phyloP scores from a whole-genome alignment of 164 flowering plant genomes.

The Berberis thunbergii region DNA sequence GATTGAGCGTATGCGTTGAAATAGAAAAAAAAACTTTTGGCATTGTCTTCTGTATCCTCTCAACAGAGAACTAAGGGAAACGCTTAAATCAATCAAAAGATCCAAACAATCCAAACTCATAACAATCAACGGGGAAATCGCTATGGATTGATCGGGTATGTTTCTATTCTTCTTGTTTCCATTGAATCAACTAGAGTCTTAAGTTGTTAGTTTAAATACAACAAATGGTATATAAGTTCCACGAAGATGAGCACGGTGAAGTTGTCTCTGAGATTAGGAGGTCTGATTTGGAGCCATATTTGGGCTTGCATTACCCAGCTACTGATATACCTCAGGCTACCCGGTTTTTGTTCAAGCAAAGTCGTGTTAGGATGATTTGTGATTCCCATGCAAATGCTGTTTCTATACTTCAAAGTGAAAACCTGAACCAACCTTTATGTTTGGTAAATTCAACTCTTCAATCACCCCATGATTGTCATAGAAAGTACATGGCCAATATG shows the following conservation, averaged over 20 bases:
- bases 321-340: constrained; percentile 74
- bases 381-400: constrained; percentile 50
- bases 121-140: too few relatives aligned
- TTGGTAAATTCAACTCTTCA: constrained; percentile 56
- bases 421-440: constrained; percentile 35
- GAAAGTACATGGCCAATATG: constrained; percentile 68
- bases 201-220: too few relatives aligned
- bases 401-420: constrained; percentile 37
- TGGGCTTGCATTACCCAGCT: constrained; percentile 71
- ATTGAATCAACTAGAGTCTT: too few relatives aligned
- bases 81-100: too few relatives aligned
- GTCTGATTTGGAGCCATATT: constrained; percentile 60
- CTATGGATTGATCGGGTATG: too few relatives aligned
- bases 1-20: too few relatives aligned
- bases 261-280: constrained; percentile 57
- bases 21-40: too few relatives aligned
- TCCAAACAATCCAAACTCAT: too few relatives aligned
- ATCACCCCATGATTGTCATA: constrained; percentile 60
- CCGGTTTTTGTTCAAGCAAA: constrained; percentile 67
- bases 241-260: constrained; percentile 83
- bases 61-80: too few relatives aligned
- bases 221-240: constrained; percentile 76
- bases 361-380: constrained; percentile 58
- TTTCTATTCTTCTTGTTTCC: too few relatives aligned
- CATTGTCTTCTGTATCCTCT: too few relatives aligned